Evolutionary conservation across 2,329 filamentous ascomycete species (phyloP).

Genomic region (Nothomitra cinnamomea): DNA sequence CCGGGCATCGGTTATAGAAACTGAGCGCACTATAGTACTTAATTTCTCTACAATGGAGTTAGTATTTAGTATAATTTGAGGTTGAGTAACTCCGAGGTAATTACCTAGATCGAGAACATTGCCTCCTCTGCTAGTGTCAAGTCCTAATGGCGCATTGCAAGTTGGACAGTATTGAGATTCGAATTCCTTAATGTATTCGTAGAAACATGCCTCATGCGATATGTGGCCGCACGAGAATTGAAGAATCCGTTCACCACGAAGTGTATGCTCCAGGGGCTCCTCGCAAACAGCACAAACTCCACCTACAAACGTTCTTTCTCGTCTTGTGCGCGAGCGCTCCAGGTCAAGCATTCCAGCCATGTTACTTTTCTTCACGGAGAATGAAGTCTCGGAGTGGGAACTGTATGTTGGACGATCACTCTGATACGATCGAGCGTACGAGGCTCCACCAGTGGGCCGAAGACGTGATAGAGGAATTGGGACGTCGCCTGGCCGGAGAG

Average conservation of each 20-base stretch:
- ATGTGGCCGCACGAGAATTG: conserved; percentile 97
- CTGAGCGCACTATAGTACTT: conserved; percentile 77
- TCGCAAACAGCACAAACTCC: conserved; percentile 93
- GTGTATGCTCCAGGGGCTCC: conserved; percentile 86
- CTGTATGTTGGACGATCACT: conserved; percentile 3
- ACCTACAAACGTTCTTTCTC: conserved; percentile 89
- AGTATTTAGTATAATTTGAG: conserved; percentile 15
- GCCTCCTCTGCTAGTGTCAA: conserved; percentile 83
- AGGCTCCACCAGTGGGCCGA: background rate
- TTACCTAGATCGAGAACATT: conserved; percentile 84
- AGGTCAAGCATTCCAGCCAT: conserved; percentile 54
- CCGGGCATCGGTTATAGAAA: conserved; percentile 42
- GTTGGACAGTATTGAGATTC: conserved; percentile 89
- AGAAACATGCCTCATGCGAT: conserved; percentile 95
- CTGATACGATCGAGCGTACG: background rate
- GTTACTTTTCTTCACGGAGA: conserved; percentile 17
- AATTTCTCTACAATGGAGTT: conserved; percentile 58
- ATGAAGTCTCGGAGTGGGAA: conserved; percentile 5
- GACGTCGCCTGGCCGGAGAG: background rate
- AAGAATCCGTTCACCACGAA: conserved; percentile 82
- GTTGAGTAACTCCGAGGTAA: conserved; percentile 17
- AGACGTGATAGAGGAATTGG: background rate
- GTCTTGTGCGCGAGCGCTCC: conserved; percentile 61
- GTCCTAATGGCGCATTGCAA: conserved; percentile 76
- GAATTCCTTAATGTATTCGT: conserved; percentile 91